Conservation (phyloP, 345 rosid species). For the Brassica incana region DNA sequence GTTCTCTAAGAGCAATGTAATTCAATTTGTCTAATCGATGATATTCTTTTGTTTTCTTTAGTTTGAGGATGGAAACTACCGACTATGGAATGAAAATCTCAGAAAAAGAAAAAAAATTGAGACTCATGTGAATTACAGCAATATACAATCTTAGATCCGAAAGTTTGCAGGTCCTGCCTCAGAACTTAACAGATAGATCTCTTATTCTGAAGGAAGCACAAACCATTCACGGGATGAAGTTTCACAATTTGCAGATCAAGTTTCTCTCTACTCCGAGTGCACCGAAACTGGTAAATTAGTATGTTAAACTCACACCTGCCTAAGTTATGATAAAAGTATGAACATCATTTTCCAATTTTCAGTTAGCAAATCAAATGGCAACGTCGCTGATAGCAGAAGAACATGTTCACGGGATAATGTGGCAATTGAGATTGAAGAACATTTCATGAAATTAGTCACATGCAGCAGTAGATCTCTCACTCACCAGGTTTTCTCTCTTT, state of each 20-base stretch:
- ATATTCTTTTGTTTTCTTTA: constrained; percentile 6
- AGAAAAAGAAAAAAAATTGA: constrained; percentile 55
- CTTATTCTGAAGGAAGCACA: constrained; percentile 72
- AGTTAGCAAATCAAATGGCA: constrained; percentile 76
- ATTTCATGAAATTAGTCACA: constrained; percentile 71
- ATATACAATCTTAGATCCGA: constrained; percentile 56
- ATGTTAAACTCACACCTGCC: not conserved
- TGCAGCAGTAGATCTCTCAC: constrained; percentile 73
- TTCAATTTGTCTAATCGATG: not conserved
- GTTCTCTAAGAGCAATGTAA: constrained; percentile 42
- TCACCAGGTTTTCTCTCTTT: constrained; percentile 53
- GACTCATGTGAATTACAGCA: constrained; percentile 39
- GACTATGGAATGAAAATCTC: constrained; percentile 31
- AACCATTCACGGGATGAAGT: constrained; percentile 62
- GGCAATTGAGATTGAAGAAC: constrained; percentile 71
- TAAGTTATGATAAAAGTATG: not conserved
- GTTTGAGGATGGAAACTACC: constrained; percentile 19
- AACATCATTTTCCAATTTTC: not conserved
- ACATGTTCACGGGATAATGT: constrained; percentile 68
- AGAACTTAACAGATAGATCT: constrained; percentile 71
- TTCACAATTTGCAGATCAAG: constrained; percentile 67
- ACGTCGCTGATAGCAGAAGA: constrained; percentile 82
- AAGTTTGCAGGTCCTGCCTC: constrained; percentile 71
- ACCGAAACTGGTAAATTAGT: constrained; percentile 66
- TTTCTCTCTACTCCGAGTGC: constrained; percentile 79